Conservation (phyloP, 1,284 basidiomycete species). For the Ustilago nuda region DNA sequence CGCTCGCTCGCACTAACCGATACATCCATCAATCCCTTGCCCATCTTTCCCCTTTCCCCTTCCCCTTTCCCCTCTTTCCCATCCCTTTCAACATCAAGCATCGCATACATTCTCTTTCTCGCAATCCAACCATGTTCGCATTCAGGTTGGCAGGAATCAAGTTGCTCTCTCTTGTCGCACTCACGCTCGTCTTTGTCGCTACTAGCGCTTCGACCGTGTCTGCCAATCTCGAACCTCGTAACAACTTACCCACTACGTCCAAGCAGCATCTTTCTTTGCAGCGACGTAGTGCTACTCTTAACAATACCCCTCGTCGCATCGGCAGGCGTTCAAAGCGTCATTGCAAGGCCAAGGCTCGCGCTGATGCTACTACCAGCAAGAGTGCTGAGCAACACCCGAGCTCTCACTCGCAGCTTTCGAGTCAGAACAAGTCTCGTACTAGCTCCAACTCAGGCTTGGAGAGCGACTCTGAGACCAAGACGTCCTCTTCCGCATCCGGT, state of each 20-base stretch:
- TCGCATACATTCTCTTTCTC: not conserved
- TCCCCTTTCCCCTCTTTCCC: conserved; percentile 8
- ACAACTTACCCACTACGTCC: conserved; percentile 43
- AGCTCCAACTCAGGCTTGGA: conserved; percentile 10
- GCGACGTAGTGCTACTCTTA: conserved; percentile 45
- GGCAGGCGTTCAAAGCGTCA: conserved; percentile 36
- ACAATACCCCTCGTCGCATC: conserved; percentile 12
- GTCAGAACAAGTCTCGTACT: conserved; percentile 10
- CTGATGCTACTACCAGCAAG: conserved; percentile 24
- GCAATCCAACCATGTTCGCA: not conserved
- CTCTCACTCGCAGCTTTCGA: conserved; percentile 10
- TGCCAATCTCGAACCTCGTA: conserved; percentile 21
- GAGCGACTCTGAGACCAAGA: conserved; percentile 1
- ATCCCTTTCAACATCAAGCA: conserved; percentile 11
- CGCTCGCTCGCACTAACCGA: conserved; percentile 4
- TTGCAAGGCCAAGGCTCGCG: conserved; percentile 40
- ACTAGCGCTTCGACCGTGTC: conserved; percentile 32
- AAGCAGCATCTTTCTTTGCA: conserved; percentile 49
- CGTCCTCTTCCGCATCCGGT: conserved; percentile 24
- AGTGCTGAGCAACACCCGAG: conserved; percentile 26
- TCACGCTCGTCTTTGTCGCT: conserved; percentile 39
- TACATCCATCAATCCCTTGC: conserved; percentile 7
- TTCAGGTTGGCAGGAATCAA: conserved; percentile 39
- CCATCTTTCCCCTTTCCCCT: not conserved
- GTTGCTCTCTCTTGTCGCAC: conserved; percentile 45